Base-by-base conservation (phyloP, 2,329 filamentous ascomycete species). In the Monilinia aucupariae region DNA sequence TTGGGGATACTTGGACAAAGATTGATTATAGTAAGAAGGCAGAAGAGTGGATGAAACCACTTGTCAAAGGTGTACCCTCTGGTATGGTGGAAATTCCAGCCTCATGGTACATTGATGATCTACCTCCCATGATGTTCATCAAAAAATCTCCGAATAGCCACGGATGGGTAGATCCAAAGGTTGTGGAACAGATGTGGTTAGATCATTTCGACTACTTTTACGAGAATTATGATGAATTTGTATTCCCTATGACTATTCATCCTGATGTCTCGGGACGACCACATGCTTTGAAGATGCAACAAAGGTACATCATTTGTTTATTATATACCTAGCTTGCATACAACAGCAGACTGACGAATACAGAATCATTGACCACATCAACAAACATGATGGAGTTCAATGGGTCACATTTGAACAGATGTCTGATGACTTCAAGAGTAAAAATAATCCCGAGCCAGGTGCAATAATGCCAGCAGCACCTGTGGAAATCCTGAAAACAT, bases 211-310 rank as follows among this genome's bases (percentile, higher is more conserved):
- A 87, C 68, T 91, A 90, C 74, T 90, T 89, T 70, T 91, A 91
- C 72, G 79, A 87, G 34, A 87, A 91, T 73, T 87, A 90, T 66
- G 87, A 91, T 68, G 86, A 89, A 68, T 91, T 91, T 66, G 82
- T 90, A 59, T 91, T 91, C 69, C 88, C 89, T 0, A 88, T 91
- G 74, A 91, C 88, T 0, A 87, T 91, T 43, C 88, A 91, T 73
- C 89, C 88, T 0, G 88, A 91, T 70, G 85, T 89, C 0, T 86
- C 82, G 3, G 89, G 89, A 0, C 79, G 87, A 22, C 88, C 88
- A 0, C 88, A 91, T 74, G 88, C 85, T 0, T 69, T 91, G 34
- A 76, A 90, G 8, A 90, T 91, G 87, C 86, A 90, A 67, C 86
- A 91, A 74, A 80, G 85, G 81, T 84, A 73, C 68, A 74, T 70